Conservation (phyloP, 331 rosid species). For the Prunus yedoensis region DNA sequence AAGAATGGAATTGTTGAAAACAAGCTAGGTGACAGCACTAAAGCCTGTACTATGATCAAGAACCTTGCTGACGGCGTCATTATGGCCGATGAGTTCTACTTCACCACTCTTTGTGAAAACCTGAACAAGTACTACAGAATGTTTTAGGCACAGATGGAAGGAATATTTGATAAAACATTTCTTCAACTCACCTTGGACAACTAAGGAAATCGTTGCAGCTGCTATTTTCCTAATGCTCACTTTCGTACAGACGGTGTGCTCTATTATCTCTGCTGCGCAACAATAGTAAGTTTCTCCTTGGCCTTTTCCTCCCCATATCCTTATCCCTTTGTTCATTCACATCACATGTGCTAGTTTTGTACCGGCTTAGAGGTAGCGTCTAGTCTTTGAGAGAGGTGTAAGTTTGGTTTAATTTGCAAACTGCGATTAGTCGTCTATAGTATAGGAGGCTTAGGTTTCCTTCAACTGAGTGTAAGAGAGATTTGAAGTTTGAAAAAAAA, state of each 20-base stretch:
- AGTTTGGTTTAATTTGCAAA: no score
- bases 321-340: no score
- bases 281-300: not conserved
- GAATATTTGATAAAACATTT: constrained; percentile 15
- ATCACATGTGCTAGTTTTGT: no score
- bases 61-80: constrained; percentile 16
- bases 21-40: constrained; percentile 1
- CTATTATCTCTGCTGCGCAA: not conserved
- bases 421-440: no score
- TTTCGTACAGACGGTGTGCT: not conserved
- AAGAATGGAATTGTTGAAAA: constrained; percentile 25
- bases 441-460: no score
- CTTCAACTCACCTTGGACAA: constrained; percentile 24
- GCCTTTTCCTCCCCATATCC: no score
- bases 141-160: constrained; percentile 16
- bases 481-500: no score
- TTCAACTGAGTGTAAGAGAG: no score
- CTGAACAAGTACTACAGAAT: constrained; percentile 8
- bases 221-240: constrained; percentile 3
- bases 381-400: no score
- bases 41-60: constrained; percentile 6
- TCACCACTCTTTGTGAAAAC: not conserved
- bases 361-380: no score
- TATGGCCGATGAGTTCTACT: not conserved
- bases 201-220: constrained; percentile 20